phyloP scores from a whole-genome alignment of 2,329 filamentous ascomycete genomes.

The Saccharata proteae region DNA sequence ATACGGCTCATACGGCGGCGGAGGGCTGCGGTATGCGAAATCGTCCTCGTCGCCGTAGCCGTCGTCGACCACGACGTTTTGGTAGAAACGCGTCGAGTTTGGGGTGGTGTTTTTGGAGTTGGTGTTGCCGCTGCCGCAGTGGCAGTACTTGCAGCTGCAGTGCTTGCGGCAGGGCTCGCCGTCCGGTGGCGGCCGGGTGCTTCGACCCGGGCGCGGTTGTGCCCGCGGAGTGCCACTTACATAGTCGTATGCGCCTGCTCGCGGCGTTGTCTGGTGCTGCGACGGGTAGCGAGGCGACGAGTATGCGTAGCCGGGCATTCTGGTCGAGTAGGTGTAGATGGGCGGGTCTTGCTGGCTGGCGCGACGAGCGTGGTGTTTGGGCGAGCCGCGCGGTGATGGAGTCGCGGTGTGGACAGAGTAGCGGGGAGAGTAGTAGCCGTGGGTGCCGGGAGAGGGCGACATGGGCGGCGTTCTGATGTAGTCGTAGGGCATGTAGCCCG shows the following conservation, averaged over 20 bases:
- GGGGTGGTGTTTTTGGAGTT: conserved; percentile 40
- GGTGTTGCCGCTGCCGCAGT: conserved; percentile 35
- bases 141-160: conserved; percentile 13
- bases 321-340: conserved; percentile 31
- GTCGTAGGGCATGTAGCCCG: conserved; percentile 26
- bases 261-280: conserved; percentile 31
- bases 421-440: conserved; percentile 41
- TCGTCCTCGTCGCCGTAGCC: conserved; percentile 35
- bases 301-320: conserved; percentile 27
- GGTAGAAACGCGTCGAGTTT: conserved; percentile 43
- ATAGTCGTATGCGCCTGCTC: conserved; percentile 47
- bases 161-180: conserved; percentile 25
- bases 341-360: conserved; percentile 39
- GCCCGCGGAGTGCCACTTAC: conserved; percentile 49
- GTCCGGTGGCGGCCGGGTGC: conserved; percentile 24
- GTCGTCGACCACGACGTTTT: conserved; percentile 45
- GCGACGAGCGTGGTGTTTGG: conserved; percentile 38
- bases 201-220: conserved; percentile 29
- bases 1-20: conserved; percentile 38
- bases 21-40: conserved; percentile 29
- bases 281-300: conserved; percentile 29
- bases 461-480: conserved; percentile 25
- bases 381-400: conserved; percentile 31
- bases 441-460: conserved; percentile 33
- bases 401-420: conserved; percentile 38